Percentiles rank a stretch among this genome's conserved stretches.
These are phyloP conservation scores for Salvia splendens DNA, from an alignment of 257 asterid species.

Conservation along the genomic window DNA sequence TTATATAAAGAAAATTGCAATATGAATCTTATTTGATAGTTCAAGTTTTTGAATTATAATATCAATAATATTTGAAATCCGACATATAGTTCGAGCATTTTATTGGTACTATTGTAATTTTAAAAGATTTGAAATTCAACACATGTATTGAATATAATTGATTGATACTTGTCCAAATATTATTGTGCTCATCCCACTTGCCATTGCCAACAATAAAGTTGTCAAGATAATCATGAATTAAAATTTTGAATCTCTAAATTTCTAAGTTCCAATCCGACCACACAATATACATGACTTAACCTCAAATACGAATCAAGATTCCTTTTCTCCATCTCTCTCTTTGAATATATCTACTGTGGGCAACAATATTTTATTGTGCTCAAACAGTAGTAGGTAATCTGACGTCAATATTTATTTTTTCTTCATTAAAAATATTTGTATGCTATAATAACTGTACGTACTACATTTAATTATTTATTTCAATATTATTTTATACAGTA, in stretches of 20 bases:
- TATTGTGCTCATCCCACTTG: not conserved
- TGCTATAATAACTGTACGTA: not conserved
- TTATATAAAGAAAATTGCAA: too few species aligned
- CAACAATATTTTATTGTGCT: not conserved
- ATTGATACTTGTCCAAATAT: not conserved
- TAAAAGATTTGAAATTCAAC: too few species aligned
- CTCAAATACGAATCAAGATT: conserved; percentile 51
- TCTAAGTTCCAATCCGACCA: conserved; percentile 23
- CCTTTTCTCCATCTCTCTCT: conserved; percentile 1
- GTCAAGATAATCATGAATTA: conserved; percentile 23
- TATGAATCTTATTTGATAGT: too few species aligned
- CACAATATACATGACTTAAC: conserved; percentile 18
- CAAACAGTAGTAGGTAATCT: conserved; percentile 35
- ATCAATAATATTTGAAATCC: too few species aligned
- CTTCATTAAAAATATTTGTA: not conserved
- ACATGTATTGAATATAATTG: too few species aligned
- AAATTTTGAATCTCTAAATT: conserved; percentile 29
- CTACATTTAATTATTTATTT: too few species aligned
- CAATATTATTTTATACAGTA: too few species aligned
- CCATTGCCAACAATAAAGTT: not conserved
- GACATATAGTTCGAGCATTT: too few species aligned
- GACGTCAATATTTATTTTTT: conserved; percentile 38
- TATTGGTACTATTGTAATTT: too few species aligned
- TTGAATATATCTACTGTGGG: not conserved
- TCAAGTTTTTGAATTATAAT: too few species aligned